Evolutionary conservation across 2,329 filamentous ascomycete species (phyloP), one percentile per base, ranked within the genome.

Genomic region (Amesomyces nigricolor): DNA sequence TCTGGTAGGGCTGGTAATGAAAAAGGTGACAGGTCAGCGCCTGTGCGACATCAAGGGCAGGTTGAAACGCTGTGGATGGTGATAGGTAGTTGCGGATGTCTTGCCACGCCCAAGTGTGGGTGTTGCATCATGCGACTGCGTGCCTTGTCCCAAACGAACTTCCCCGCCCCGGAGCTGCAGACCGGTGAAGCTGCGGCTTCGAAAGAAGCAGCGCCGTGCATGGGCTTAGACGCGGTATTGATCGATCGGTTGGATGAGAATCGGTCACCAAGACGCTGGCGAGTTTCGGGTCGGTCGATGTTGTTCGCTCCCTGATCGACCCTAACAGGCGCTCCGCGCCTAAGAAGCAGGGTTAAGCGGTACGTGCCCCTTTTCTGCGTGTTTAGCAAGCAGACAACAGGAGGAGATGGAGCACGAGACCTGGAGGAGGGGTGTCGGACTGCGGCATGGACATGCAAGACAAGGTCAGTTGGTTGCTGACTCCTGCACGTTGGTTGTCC

Each of bases 1-100:
- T 8, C 9, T 50, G 32, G 22, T 42, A 43, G 51, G 35, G 47
- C 56, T 44, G 47, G 37, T 26, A 19, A 16, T 16, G 4, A 13
- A 35, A 13, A 35, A 51, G 29, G 38, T 61, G 57, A 59, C 47
- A 51, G 51, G 56, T 52, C 48, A 53, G 50, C 40, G n/a, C 17
- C 13, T 56, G 48, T 48, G 43, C 54, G 51, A 57, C 54, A 46
- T 22, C 16, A 35, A 40, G 53, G 44, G 45, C 22, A 19, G 35
- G 35, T 30, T 10, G 52, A 45, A 39, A 37, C 22, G 17, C 29
- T 49, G 22, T 42, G 32, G 35, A 47, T 38, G 51, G 47, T 59
- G 58, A 58, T 58, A 59, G 56, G 60, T 51, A 49, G 45, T 47
- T 51, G 14, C 14, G 30, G 48, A 22, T 38, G 54, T 43, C 58